Evolutionary conservation across 805 yeast species (phyloP), one percentile per base, ranked within the genome.

Genomic region (Hanseniaspora hatyaiensis): DNA sequence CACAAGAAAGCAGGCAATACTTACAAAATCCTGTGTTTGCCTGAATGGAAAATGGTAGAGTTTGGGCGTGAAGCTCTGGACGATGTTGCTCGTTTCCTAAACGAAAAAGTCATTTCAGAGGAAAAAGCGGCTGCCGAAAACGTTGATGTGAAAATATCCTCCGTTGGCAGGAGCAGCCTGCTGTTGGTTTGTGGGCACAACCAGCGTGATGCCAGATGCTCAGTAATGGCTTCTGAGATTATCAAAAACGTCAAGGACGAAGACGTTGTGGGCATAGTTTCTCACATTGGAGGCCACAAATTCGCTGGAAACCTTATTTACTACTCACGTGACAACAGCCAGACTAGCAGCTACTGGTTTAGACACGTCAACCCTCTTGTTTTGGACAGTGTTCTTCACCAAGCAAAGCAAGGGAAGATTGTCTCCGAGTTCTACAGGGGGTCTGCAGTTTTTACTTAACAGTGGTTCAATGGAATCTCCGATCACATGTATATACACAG

Each of bases 221-320:
- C 62, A 1, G 34, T 52, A 3, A 39, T 60, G 26, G 57, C 57
- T 1, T 46, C 8, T 3, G 46, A 41, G 30, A 15, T 30, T 1
- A 15, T 34, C 1, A 22, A 13, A 1, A 40, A 28, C 1, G 30
- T 52, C 11, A 24, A 34, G 15, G 19, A 51, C 2, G 65, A 66
- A 4, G 52, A 64, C 2, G 60, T 62, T 30, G 66, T 79, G 29
- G 87, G 85, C 0, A 56, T 73, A 6, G 67, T 81, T 0, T 78
- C 88, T 11, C 95, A 85, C 59, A 68, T 85, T 34, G 94, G 95
- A 1, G 95, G 95, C 0, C 95, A 85, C 59, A 83, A 62, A 2
- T 85, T 75, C 61, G 95, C 95, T 1, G 95, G 94, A 0, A 85
- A 85, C 56, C 75, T 85, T 12, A 64, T 83, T 2, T 71, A 73